Percentiles rank a stretch among this genome's conserved stretches.
These are phyloP conservation scores for Bipolaris sorokiniana DNA, from an alignment of 2,329 filamentous ascomycete species.

Conservation along the genomic window DNA sequence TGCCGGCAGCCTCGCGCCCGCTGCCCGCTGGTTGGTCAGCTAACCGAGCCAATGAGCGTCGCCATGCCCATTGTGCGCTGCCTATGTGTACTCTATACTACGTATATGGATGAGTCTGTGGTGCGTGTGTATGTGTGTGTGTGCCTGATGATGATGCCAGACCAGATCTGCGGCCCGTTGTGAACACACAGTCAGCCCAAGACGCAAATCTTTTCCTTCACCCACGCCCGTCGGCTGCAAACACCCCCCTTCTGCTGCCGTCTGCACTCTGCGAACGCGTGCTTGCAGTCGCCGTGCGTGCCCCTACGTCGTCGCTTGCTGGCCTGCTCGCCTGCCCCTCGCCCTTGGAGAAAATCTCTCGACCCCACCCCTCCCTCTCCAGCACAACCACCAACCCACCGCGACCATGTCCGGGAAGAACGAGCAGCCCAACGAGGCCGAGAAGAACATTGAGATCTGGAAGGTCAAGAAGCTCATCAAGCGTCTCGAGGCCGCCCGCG, in stretches of 20 bases:
- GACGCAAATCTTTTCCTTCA: not conserved
- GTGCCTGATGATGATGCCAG: not conserved
- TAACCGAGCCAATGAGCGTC: slow-evolving; percentile 21
- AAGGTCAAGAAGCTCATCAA: slow-evolving; percentile 99
- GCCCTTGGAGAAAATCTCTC: slow-evolving; percentile 24
- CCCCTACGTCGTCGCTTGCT: slow-evolving; percentile 27
- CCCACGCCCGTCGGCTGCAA: not conserved
- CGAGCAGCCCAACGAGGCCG: slow-evolving; percentile 81
- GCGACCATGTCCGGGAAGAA: slow-evolving; percentile 45
- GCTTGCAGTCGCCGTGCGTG: slow-evolving; percentile 3
- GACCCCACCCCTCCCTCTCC: slow-evolving; percentile 23
- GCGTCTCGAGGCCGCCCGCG: slow-evolving; percentile 92
- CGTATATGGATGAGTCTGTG: not conserved
- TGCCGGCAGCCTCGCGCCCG: slow-evolving; percentile 5
- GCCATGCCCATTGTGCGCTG: too few species aligned
- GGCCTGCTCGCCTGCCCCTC: slow-evolving; percentile 12
- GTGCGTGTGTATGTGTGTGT: not conserved
- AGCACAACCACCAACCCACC: slow-evolving; percentile 18
- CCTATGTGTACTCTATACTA: too few species aligned
- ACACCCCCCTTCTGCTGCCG: not conserved
- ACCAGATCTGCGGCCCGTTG: not conserved
- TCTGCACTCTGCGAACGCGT: slow-evolving; percentile 1
- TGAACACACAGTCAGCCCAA: not conserved
- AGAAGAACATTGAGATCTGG: slow-evolving; percentile 95
- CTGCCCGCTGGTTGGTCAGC: slow-evolving; percentile 22